A percentile compares a stretch with the other conserved stretches of the same genome.
phyloP scores from a whole-genome alignment of 768 basidiomycete species.

The Kwoniella heveanensis region DNA sequence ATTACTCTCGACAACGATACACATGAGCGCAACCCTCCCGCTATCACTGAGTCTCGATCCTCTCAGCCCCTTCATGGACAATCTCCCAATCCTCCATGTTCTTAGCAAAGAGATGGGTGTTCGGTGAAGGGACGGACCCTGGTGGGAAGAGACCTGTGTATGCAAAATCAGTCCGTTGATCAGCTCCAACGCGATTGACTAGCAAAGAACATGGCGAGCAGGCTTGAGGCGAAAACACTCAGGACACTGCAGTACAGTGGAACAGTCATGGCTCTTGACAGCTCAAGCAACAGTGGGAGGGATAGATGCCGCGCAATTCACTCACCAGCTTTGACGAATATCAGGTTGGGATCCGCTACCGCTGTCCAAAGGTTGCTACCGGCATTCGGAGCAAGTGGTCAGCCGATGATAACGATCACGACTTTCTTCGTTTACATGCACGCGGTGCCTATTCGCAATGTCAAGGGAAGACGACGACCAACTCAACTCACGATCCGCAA shows the following conservation, averaged over 20 bases:
- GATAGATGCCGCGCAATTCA: background rate
- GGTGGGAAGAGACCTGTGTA: conserved; percentile 17
- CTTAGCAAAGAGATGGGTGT: conserved; percentile 16
- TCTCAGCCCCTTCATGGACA: conserved; percentile 9
- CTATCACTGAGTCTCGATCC: conserved; percentile 17
- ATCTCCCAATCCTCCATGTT: conserved; percentile 29
- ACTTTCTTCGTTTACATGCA: too few species aligned
- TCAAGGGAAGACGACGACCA: background rate
- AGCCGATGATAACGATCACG: too few species aligned
- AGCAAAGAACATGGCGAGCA: too few species aligned
- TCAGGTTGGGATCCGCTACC: conserved; percentile 10
- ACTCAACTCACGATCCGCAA: conserved; percentile 21
- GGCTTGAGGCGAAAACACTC: too few species aligned
- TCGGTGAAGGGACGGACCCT: conserved; percentile 5
- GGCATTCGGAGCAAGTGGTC: too few species aligned
- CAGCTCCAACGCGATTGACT: too few species aligned
- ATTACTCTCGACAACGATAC: too few species aligned
- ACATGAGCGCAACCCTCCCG: too few species aligned
- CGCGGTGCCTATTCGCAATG: background rate
- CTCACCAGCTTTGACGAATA: conserved; percentile 26
- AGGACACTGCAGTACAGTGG: too few species aligned
- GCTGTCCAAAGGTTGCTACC: conserved; percentile 18
- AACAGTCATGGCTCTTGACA: too few species aligned
- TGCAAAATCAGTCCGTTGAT: background rate
- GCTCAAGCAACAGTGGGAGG: too few species aligned